Evolutionary conservation across 1,284 basidiomycete genomes (phyloP).

Genomic region (Ustilago trichophora): DNA sequence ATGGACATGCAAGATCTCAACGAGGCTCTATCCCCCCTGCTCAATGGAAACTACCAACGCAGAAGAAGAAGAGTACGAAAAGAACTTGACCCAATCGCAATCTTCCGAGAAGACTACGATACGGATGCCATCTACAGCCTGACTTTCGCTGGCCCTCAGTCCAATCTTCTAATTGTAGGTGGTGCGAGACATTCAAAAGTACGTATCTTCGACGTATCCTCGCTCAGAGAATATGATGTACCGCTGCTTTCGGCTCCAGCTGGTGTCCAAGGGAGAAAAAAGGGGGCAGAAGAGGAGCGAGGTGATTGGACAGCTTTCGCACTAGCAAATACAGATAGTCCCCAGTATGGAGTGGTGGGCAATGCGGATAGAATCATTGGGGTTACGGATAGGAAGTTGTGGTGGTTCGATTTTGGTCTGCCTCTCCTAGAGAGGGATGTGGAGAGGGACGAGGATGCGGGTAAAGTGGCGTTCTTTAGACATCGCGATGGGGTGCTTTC

Average conservation of each 20-base stretch:
- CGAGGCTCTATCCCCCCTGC: no score
- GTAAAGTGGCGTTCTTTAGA: slow-evolving; percentile 15
- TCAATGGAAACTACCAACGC: no score
- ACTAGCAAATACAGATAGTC: slow-evolving; percentile 17
- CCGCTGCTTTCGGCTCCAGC: slow-evolving; percentile 9
- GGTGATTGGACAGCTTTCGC: slow-evolving; percentile 39
- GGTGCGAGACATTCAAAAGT: slow-evolving; percentile 21
- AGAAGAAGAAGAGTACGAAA: neutral
- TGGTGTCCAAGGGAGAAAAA: neutral
- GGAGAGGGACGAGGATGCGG: no score
- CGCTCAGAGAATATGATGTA: slow-evolving; percentile 7
- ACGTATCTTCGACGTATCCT: slow-evolving; percentile 18
- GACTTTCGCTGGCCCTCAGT: slow-evolving; percentile 20
- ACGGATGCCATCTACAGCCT: slow-evolving; percentile 39
- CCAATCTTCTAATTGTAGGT: slow-evolving; percentile 19
- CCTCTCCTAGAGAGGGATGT: no score
- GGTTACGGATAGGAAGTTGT: slow-evolving; percentile 28
- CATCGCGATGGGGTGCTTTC: slow-evolving; percentile 3
- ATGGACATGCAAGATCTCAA: no score
- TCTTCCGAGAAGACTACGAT: slow-evolving; percentile 21
- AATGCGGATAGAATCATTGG: slow-evolving; percentile 23
- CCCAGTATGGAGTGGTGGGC: slow-evolving; percentile 19
- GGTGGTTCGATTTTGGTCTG: slow-evolving; percentile 38
- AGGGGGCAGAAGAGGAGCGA: neutral
- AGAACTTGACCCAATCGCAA: slow-evolving; percentile 20